These are phyloP conservation scores for Bacidia gigantensis DNA, from an alignment of 495 filamentous ascomycete genomes.

Conservation along the genomic window DNA sequence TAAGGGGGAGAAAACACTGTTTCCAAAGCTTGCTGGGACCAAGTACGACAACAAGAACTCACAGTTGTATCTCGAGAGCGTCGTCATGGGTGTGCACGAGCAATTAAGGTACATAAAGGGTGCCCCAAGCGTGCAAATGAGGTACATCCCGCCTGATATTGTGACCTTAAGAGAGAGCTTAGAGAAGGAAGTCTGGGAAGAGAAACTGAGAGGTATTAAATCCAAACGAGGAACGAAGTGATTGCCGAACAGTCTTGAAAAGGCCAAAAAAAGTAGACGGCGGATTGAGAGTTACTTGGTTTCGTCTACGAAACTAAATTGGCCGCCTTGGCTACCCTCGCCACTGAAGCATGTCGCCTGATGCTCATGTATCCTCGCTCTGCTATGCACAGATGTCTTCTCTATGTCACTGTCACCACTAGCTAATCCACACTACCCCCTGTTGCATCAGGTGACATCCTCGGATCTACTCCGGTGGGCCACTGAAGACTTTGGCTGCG, in stretches of 20 bases:
- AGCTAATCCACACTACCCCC: no score
- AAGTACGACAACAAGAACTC: slow-evolving; percentile 68
- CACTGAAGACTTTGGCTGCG: slow-evolving; percentile 14
- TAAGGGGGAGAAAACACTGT: slow-evolving; percentile 60
- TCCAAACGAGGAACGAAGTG: no score
- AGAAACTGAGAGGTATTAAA: slow-evolving; percentile 47
- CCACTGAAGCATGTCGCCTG: not conserved
- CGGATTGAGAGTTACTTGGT: no score
- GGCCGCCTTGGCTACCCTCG: no score
- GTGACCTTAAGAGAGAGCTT: slow-evolving; percentile 61
- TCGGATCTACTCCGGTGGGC: slow-evolving; percentile 7
- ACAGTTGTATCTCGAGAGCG: slow-evolving; percentile 55
- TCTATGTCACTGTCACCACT: no score
- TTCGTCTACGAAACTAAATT: no score
- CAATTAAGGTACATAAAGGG: slow-evolving; percentile 74
- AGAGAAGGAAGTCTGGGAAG: slow-evolving; percentile 63
- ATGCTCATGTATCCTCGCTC: not conserved
- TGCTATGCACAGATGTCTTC: not conserved
- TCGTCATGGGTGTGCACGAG: slow-evolving; percentile 62
- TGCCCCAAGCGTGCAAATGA: slow-evolving; percentile 78
- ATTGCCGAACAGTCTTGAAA: no score
- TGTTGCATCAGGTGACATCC: not conserved
- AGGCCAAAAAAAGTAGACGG: no score
- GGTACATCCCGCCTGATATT: slow-evolving; percentile 66
- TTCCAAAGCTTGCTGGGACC: slow-evolving; percentile 61